Base-by-base conservation (phyloP, 768 basidiomycete species). In the Russula brevipes region DNA sequence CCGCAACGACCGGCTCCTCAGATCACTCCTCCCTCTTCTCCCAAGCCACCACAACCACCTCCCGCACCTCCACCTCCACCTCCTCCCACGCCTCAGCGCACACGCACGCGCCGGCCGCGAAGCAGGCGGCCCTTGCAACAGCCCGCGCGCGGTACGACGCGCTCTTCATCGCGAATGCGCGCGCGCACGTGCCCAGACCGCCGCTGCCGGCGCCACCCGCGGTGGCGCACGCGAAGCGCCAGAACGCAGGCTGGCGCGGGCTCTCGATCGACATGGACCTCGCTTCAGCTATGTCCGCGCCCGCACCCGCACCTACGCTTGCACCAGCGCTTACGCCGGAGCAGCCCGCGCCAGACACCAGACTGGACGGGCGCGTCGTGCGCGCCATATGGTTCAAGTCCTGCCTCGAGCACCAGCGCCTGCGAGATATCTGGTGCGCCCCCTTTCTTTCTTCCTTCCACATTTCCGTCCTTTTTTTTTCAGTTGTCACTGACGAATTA, bases 161-260 rank as follows among this genome's bases (percentile, higher is more conserved):
- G 9, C 62, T 75, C 11, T 75, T 75, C 57, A 58, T 68, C 39
- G 58, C 62, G 4, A 72, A 72, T 60, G 47, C 67, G n/a, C 58
- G 54, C 30, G 54, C 49, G 1, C 61, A 61, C 39, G 41, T 38
- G 9, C 58, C 33, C 2, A 46, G 74, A 41, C 57, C 76, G 55
- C 75, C 75, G 60, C 75, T 78, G 0, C 64, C 74, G 19, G 75
- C 74, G 38, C 69, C 77, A 1, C 24, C 24, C 24, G 24, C 24
- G 24, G 24, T 24, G 24, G 24, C 24, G 24, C 24, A 24, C 16
- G 76, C 78, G 46, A 72, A 69, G 42, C 73, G 83, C 59, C 80
- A 82, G 58, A 83, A 85, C 4, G 82, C 80, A 2, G 88, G 88
- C 3, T 90, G 88, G 88, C 77, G 86, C 39, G 87, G 82, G 6